Conservation (phyloP, 106 monocot species). For the Dendrobium catenatum region DNA sequence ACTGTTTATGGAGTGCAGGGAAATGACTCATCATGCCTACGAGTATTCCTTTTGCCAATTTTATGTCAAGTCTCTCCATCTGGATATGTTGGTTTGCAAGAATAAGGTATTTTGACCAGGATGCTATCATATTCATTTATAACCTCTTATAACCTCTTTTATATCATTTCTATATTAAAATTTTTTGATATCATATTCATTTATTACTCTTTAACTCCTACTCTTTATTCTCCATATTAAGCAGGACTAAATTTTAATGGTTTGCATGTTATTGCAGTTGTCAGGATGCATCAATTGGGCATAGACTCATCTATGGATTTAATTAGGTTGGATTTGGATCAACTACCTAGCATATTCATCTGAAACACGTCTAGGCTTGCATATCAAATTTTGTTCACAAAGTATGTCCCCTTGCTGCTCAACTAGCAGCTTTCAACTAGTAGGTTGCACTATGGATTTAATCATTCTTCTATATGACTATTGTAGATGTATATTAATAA, state of each 20-base stretch:
- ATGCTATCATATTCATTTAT: background rate
- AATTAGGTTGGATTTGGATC: slow-evolving; percentile 1
- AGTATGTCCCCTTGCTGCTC: too few species aligned
- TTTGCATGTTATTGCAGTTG: slow-evolving; percentile 48
- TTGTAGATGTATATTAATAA: too few species aligned
- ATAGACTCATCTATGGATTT: slow-evolving; percentile 10
- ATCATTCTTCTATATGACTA: too few species aligned
- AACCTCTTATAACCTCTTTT: too few species aligned
- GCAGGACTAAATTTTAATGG: background rate
- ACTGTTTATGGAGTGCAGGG: slow-evolving; percentile 19
- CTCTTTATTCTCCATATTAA: background rate
- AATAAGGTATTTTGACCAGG: slow-evolving; percentile 43
- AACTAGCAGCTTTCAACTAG: too few species aligned
- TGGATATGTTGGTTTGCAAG: slow-evolving; percentile 80
- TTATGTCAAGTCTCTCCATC: slow-evolving; percentile 59
- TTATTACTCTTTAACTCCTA: background rate
- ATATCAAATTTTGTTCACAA: too few species aligned
- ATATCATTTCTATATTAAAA: background rate
- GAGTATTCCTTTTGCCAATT: slow-evolving; percentile 79
- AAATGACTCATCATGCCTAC: slow-evolving; percentile 43
- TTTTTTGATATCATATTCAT: background rate
- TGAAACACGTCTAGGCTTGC: too few species aligned
- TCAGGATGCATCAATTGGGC: slow-evolving; percentile 87
- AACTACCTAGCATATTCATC: too few species aligned
- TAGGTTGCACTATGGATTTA: too few species aligned